Base-by-base conservation (phyloP, 139 green algal species). In the Pleodorina starrii region DNA sequence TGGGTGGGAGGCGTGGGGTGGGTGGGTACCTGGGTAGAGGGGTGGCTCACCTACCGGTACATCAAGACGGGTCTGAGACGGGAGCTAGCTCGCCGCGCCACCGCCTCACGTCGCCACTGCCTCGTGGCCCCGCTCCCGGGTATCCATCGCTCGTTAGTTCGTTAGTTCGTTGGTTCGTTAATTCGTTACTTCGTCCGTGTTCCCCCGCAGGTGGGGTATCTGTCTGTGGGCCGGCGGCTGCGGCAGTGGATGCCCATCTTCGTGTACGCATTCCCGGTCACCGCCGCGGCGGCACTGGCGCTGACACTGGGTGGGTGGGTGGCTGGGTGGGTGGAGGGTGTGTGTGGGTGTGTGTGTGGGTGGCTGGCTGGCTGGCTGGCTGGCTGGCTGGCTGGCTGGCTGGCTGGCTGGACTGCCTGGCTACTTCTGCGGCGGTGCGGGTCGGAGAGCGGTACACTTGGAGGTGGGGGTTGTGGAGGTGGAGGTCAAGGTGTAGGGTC, bases 201-300 rank as follows among this genome's bases (percentile, higher is more conserved):
- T 66, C 54, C 54, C 7, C 54, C 54, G 21, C 9, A 90, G 25
- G 87, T 91, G 25, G 89, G 80, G 1, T 95, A 97, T 83, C 86
- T 96, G 44, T 91, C 86, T 10, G 83, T 82, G 27, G 90, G 92
- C 10, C 84, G 90, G 38, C 76, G 43, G 14, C 71, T 93, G 59
- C 76, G 89, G 6, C 66, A 69, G 14, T 96, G 93, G 94, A 96
- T 98, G 92, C 96, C 96, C 0, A 87, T 97, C 40, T 97, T 97
- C 81, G 78, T 97, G 25, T 98, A 98, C 73, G 95, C 94, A 0
- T 86, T 89, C 25, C 91, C 94, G 23, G 95, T 98, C 48, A 98
- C 94, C 0, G 87, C 42, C 2, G 7, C 90, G 0, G 85, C 89
- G n/a, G 89, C 86, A 4, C 19, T 90, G 44, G 38, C 84, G 21